phyloP scores from a whole-genome alignment of 306 rosid species.

The Acacia confusa region DNA sequence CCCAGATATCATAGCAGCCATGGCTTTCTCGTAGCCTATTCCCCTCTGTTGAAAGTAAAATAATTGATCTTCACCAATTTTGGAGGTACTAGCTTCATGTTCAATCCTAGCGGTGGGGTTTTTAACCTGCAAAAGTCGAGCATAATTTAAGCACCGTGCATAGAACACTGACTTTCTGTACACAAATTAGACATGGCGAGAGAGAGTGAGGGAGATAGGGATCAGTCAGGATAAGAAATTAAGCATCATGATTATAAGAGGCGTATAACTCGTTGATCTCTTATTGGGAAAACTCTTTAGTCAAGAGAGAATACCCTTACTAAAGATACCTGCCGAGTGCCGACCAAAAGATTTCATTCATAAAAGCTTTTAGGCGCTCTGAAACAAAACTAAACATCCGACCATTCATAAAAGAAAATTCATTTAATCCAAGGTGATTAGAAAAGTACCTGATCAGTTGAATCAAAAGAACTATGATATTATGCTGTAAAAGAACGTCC shows the following conservation, averaged over 20 bases:
- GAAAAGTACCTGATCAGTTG: background rate
- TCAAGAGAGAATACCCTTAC: background rate
- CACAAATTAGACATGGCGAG: background rate
- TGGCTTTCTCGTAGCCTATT: slow-evolving; percentile 85
- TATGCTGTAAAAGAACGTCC: background rate
- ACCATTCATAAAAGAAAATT: background rate
- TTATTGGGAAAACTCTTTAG: background rate
- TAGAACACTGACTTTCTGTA: background rate
- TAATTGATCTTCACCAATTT: slow-evolving; percentile 90
- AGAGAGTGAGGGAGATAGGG: background rate
- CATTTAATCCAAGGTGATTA: background rate
- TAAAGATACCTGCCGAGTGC: background rate
- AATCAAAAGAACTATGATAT: background rate
- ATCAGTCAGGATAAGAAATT: background rate
- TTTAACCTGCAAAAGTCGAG: slow-evolving; percentile 56
- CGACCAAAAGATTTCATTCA: background rate
- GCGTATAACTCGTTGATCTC: background rate
- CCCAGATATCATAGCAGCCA: slow-evolving; percentile 98
- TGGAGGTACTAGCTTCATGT: slow-evolving; percentile 95
- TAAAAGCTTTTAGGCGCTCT: background rate
- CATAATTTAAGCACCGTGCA: background rate
- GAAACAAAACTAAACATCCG: background rate
- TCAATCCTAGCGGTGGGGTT: slow-evolving; percentile 86
- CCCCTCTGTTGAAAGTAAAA: slow-evolving; percentile 97
- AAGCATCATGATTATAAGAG: background rate